phyloP scores from a whole-genome alignment of 306 rosid genomes.

The Begonia peltatifolia region DNA sequence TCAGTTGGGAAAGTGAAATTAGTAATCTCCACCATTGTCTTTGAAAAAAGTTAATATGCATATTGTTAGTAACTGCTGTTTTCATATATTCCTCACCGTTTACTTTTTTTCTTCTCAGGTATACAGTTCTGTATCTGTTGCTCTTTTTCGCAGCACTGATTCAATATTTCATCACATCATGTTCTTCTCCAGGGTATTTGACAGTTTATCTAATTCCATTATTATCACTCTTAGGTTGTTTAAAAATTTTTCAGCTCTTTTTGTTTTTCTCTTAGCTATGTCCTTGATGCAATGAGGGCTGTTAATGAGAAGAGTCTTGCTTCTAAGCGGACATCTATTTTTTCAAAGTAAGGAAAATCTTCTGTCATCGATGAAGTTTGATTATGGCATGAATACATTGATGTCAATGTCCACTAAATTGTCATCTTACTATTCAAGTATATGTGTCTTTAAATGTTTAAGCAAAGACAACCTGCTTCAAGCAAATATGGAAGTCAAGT shows the following conservation, averaged over 20 bases:
- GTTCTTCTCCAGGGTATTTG: slow-evolving; percentile 90
- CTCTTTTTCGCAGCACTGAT: slow-evolving; percentile 47
- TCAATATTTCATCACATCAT: slow-evolving; percentile 64
- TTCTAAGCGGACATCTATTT: slow-evolving; percentile 17
- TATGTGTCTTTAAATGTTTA: slow-evolving; percentile 36
- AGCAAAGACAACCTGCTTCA: slow-evolving; percentile 91
- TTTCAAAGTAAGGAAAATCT: slow-evolving; percentile 40
- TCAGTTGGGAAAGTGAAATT: too few relatives aligned
- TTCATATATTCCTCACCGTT: too few relatives aligned
- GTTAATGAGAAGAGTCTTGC: slow-evolving; percentile 34
- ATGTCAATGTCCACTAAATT: slow-evolving; percentile 13
- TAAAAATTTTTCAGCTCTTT: slow-evolving; percentile 3
- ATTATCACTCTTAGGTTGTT: slow-evolving; percentile 10
- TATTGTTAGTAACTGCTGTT: too few relatives aligned
- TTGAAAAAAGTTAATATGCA: too few relatives aligned
- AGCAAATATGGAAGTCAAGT: slow-evolving; percentile 1
- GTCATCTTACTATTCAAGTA: slow-evolving; percentile 24
- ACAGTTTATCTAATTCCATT: slow-evolving; percentile 8
- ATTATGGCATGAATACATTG: neutral
- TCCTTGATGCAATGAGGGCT: slow-evolving; percentile 51
- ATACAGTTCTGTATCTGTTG: slow-evolving; percentile 47
- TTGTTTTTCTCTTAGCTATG: slow-evolving; percentile 32
- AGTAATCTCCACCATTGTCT: too few relatives aligned
- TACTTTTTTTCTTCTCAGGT: slow-evolving; percentile 33
- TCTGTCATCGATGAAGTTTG: neutral